Percentiles rank a stretch among this genome's conserved stretches.
These are phyloP conservation scores for Lumnitzera racemosa DNA, from an alignment of 345 rosid genomes.

Conservation along the genomic window DNA sequence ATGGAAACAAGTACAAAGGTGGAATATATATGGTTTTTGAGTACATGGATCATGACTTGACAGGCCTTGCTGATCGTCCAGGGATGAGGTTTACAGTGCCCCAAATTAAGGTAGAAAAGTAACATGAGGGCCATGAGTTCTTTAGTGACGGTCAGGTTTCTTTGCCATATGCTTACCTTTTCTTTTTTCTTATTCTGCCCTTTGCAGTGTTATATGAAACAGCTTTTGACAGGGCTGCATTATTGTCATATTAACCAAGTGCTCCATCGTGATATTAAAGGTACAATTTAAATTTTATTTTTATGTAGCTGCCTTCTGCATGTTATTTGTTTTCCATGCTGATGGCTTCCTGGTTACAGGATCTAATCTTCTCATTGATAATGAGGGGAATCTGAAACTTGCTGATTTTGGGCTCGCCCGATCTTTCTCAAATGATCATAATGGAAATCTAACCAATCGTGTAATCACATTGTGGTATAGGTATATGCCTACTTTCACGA, in stretches of 20 bases:
- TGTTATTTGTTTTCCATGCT: neutral
- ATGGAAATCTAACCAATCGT: conserved; percentile 76
- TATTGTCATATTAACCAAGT: conserved; percentile 95
- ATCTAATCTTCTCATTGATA: conserved; percentile 94
- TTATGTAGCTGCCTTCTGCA: neutral
- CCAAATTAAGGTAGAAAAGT: conserved; percentile 70
- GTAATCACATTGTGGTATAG: conserved; percentile 97
- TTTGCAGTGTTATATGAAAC: conserved; percentile 89
- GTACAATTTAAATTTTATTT: conserved; percentile 18
- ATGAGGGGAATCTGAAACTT: conserved; percentile 85
- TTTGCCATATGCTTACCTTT: neutral
- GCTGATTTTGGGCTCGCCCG: conserved; percentile 98
- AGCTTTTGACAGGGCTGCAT: conserved; percentile 92
- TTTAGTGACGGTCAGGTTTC: neutral
- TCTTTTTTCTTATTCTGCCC: conserved; percentile 8
- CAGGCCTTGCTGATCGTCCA: conserved; percentile 93
- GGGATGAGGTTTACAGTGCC: conserved; percentile 88
- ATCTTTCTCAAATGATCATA: conserved; percentile 64
- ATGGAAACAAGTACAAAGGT: conserved; percentile 88
- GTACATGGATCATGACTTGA: conserved; percentile 97
- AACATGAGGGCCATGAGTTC: neutral
- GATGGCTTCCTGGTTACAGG: conserved; percentile 36
- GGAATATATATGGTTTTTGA: conserved; percentile 98
- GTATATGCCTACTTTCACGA: conserved; percentile 23
- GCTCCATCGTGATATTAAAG: conserved; percentile 96